Evolutionary conservation across 768 basidiomycete genomes (phyloP).

Genomic region (Nidularia sp.): DNA sequence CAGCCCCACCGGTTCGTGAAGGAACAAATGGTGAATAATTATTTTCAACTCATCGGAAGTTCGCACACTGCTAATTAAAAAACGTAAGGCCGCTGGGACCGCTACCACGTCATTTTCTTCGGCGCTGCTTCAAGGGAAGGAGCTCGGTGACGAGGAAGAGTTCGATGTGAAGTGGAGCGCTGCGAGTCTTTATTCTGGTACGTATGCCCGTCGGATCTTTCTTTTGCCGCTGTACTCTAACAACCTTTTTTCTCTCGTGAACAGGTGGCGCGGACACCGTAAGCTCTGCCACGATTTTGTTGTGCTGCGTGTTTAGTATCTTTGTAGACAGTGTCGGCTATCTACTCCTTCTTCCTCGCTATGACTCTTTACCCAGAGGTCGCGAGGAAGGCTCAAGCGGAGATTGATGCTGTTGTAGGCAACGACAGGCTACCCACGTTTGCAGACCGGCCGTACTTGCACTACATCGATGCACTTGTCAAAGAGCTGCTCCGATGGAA

Average conservation of each 20-base stretch:
- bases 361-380: conserved; percentile 54
- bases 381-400: conserved; percentile 55
- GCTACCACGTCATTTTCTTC: conserved; percentile 56
- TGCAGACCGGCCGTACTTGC: conserved; percentile 51
- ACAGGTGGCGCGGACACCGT: conserved; percentile 60
- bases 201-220: too few species aligned
- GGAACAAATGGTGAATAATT: conserved; percentile 47
- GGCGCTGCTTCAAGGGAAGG: conserved; percentile 47
- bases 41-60: too few species aligned
- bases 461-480: conserved; percentile 56
- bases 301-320: conserved; percentile 3
- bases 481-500: conserved; percentile 58
- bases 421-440: conserved; percentile 57
- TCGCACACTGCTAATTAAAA: conserved; percentile 5
- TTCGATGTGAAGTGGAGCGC: conserved; percentile 64
- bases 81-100: conserved; percentile 51
- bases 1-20: conserved; percentile 55
- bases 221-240: too few species aligned
- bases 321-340: conserved; percentile 54
- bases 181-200: conserved; percentile 52
- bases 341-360: conserved; percentile 60
- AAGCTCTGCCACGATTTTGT: conserved; percentile 13
- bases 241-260: too few species aligned
- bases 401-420: conserved; percentile 59
- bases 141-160: conserved; percentile 50